Conservation (phyloP, 805 yeast species). For the Lipomyces oligophaga region DNA sequence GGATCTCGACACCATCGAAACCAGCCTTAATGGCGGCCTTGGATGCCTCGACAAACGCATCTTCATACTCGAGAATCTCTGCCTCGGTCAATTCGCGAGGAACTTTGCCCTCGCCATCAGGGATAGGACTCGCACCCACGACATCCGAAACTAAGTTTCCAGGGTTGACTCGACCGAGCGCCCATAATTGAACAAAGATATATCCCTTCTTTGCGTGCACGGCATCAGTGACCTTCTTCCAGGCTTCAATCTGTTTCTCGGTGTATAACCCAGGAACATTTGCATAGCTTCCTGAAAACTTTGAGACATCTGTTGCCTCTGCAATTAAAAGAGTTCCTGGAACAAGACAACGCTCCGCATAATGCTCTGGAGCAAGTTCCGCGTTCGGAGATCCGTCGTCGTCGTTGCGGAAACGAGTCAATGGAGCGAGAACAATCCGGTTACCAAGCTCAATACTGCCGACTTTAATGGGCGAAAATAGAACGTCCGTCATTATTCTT, state of each 20-base stretch:
- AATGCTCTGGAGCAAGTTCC: conserved; percentile 50
- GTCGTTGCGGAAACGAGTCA: conserved; percentile 44
- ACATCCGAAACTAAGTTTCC: conserved; percentile 33
- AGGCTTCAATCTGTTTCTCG: conserved; percentile 79
- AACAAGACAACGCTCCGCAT: conserved; percentile 50
- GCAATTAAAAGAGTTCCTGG: conserved; percentile 57
- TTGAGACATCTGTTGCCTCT: conserved; percentile 54
- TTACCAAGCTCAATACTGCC: conserved; percentile 34
- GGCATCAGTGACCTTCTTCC: conserved; percentile 50
- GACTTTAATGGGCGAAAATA: conserved; percentile 31
- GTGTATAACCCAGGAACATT: conserved; percentile 49
- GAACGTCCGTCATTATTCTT: conserved; percentile 9
- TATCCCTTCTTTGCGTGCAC: conserved; percentile 45
- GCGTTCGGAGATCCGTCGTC: conserved; percentile 30
- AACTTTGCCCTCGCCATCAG: neutral
- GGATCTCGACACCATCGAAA: conserved; percentile 62
- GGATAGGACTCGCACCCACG: conserved; percentile 39
- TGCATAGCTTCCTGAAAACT: conserved; percentile 42
- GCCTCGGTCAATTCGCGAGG: conserved; percentile 33
- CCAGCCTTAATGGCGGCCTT: conserved; percentile 50
- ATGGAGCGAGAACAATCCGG: conserved; percentile 49
- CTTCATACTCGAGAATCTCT: conserved; percentile 45
- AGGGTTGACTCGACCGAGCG: conserved; percentile 42
- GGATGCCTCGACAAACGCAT: conserved; percentile 51
- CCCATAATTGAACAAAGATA: conserved; percentile 46